phyloP scores from a whole-genome alignment of 768 basidiomycete genomes.

The Obba rivulosa region DNA sequence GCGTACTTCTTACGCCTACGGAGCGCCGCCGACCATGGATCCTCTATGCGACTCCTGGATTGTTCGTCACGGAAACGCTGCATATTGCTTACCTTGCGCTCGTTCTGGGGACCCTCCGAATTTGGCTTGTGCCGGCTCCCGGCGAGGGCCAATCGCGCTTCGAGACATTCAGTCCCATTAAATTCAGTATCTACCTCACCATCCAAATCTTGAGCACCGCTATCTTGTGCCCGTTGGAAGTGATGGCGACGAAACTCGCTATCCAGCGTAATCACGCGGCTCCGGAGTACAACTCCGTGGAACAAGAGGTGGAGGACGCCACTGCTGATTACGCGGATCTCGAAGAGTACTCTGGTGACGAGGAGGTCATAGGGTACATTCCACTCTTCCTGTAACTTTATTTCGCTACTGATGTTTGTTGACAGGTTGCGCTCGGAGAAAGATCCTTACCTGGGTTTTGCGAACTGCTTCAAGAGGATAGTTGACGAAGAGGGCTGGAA shows the following conservation, averaged over 20 bases:
- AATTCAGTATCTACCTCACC: constrained; percentile 49
- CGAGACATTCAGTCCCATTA: constrained; percentile 43
- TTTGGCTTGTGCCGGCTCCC: constrained; percentile 56
- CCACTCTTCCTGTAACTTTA: neutral
- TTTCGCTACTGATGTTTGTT: constrained; percentile 1
- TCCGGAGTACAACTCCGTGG: constrained; percentile 66
- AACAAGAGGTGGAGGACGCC: constrained; percentile 69
- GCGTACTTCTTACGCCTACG: constrained; percentile 73
- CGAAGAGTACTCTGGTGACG: constrained; percentile 61
- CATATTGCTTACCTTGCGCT: constrained; percentile 43
- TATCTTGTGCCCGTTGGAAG: constrained; percentile 72
- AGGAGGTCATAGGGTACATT: constrained; percentile 79
- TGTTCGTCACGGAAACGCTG: constrained; percentile 38
- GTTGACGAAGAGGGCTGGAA: constrained; percentile 72
- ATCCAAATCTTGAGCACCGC: constrained; percentile 51
- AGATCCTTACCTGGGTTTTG: constrained; percentile 72
- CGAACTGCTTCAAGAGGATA: constrained; percentile 74
- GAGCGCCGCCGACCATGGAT: constrained; percentile 77
- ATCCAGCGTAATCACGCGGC: constrained; percentile 83
- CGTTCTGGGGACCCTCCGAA: constrained; percentile 35
- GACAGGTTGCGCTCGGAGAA: constrained; percentile 65
- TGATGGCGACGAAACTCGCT: constrained; percentile 71
- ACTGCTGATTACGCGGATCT: constrained; percentile 57
- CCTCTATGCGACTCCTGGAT: constrained; percentile 72
- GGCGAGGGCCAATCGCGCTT: constrained; percentile 25